These are phyloP conservation scores for Xerocomus spinulosus DNA, from an alignment of 768 basidiomycete genomes.

Conservation along the genomic window DNA sequence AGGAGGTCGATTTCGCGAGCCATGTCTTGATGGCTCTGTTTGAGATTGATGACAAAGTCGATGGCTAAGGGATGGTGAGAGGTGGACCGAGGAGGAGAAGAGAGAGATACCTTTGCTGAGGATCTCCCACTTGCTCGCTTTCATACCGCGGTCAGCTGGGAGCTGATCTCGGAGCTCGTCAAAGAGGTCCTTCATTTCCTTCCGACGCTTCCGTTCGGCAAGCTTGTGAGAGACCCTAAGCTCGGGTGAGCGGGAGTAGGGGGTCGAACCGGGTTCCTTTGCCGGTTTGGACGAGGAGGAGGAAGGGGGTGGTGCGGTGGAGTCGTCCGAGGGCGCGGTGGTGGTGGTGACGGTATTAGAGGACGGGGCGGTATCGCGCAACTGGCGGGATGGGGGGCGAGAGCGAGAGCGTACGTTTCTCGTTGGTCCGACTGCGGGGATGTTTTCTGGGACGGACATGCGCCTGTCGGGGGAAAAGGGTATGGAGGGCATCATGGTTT, in stretches of 20 bases:
- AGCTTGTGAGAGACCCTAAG: slow-evolving; percentile 94
- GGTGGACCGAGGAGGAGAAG: background rate
- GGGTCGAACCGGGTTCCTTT: slow-evolving; percentile 58
- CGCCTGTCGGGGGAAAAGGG: slow-evolving; percentile 62
- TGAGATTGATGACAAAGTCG: slow-evolving; percentile 79
- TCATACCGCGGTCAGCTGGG: slow-evolving; percentile 90
- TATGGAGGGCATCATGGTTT: slow-evolving; percentile 55
- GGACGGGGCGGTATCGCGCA: slow-evolving; percentile 39
- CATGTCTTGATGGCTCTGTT: slow-evolving; percentile 74
- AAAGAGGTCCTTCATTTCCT: slow-evolving; percentile 99
- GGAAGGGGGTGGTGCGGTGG: slow-evolving; percentile 34
- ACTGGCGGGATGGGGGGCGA: slow-evolving; percentile 65
- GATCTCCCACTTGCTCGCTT: slow-evolving; percentile 99
- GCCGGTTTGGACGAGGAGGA: slow-evolving; percentile 33
- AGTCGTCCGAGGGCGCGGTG: slow-evolving; percentile 39
- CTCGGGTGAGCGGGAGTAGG: slow-evolving; percentile 94
- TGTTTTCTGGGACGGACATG: slow-evolving; percentile 69
- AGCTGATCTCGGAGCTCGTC: slow-evolving; percentile 93
- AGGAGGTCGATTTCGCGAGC: slow-evolving; percentile 73
- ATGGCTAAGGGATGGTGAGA: slow-evolving; percentile 51
- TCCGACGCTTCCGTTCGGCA: slow-evolving; percentile 92
- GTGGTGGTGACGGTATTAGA: slow-evolving; percentile 36
- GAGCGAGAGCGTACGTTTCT: slow-evolving; percentile 63
- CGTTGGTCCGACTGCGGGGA: slow-evolving; percentile 41
- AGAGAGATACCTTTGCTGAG: slow-evolving; percentile 76